phyloP scores from a whole-genome alignment of 148 eudicot species.

The Oxyria digyna region DNA sequence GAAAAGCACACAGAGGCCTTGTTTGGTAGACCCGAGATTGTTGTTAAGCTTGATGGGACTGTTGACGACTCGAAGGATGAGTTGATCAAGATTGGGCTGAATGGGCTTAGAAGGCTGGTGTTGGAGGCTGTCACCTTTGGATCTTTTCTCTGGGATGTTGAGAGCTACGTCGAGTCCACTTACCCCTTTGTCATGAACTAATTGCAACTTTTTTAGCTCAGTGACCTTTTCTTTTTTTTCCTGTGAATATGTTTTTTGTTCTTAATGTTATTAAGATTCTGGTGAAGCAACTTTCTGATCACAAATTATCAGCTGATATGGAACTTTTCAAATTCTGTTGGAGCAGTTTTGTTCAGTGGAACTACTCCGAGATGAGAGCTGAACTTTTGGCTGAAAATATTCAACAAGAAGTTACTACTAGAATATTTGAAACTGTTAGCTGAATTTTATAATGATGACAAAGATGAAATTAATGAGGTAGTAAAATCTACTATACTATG shows the following conservation, averaged over 20 bases:
- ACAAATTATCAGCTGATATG: neutral
- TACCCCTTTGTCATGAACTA: constrained; percentile 64
- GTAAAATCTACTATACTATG: too few relatives aligned
- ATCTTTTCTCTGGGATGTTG: constrained; percentile 94
- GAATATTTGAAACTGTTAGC: too few relatives aligned
- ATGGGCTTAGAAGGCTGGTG: constrained; percentile 69
- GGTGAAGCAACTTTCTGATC: neutral
- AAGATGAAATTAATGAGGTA: too few relatives aligned
- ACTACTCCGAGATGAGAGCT: too few relatives aligned
- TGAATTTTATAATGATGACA: too few relatives aligned
- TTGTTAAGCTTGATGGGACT: constrained; percentile 61
- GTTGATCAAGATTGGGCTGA: constrained; percentile 67
- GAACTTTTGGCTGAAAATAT: too few relatives aligned
- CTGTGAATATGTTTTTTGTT: neutral
- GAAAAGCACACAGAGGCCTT: constrained; percentile 95
- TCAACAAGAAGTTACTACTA: too few relatives aligned
- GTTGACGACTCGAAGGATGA: constrained; percentile 70
- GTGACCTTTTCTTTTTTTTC: neutral
- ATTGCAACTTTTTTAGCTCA: neutral
- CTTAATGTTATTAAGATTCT: neutral
- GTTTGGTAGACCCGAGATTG: constrained; percentile 86
- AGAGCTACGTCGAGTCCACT: constrained; percentile 85
- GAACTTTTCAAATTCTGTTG: neutral
- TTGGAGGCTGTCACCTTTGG: constrained; percentile 95
- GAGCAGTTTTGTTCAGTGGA: neutral